Conservation (phyloP, 306 rosid genomes). For the Medicago lupulina region DNA sequence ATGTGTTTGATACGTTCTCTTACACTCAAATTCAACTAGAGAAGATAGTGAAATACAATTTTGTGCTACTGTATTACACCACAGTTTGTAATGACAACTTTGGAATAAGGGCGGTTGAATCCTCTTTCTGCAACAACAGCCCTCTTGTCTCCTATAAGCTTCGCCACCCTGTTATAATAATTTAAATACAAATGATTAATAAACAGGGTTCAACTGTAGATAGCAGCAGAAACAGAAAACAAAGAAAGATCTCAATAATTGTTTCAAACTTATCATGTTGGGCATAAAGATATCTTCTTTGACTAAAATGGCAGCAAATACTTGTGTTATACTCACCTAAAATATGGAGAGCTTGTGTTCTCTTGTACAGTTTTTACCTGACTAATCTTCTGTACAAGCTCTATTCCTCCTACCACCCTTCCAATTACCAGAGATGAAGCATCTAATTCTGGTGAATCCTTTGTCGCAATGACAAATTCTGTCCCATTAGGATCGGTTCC, state of each 20-base stretch:
- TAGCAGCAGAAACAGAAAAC: conserved; percentile 3
- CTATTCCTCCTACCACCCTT: conserved; percentile 70
- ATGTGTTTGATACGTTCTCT: conserved; percentile 32
- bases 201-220: neutral
- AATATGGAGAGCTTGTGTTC: conserved; percentile 81
- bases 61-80: conserved; percentile 54
- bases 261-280: conserved; percentile 33
- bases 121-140: conserved; percentile 91
- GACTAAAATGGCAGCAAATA: conserved; percentile 33
- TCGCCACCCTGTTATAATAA: conserved; percentile 71
- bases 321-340: conserved; percentile 57
- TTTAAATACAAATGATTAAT: conserved; percentile 33
- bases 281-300: conserved; percentile 6
- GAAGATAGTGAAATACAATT: conserved; percentile 25
- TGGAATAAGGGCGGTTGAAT: conserved; percentile 82
- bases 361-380: conserved; percentile 83
- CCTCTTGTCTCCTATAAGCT: conserved; percentile 87
- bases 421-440: conserved; percentile 53
- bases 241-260: neutral
- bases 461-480: conserved; percentile 67
- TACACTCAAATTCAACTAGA: conserved; percentile 30
- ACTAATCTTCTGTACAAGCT: conserved; percentile 68
- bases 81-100: conserved; percentile 68
- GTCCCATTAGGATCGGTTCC: conserved; percentile 76
- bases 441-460: conserved; percentile 80